These are phyloP conservation scores for Corchorus olitorius DNA, from an alignment of 345 rosid genomes.

Conservation along the genomic window DNA sequence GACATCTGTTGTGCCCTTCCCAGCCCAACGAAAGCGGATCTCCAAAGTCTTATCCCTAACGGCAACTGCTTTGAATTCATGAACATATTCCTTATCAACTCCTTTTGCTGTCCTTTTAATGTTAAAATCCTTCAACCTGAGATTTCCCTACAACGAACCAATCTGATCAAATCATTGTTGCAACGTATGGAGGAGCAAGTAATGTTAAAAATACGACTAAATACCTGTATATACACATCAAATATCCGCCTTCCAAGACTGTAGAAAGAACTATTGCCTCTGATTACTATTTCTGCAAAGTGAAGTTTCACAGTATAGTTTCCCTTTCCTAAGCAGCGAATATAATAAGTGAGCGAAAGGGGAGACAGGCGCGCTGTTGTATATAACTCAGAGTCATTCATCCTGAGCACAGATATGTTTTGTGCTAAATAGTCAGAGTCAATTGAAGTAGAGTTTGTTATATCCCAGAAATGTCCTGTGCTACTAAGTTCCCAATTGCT, in stretches of 20 bases:
- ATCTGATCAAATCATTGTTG: neutral
- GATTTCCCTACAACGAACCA: conserved; percentile 29
- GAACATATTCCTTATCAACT: conserved; percentile 24
- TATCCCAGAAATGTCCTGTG: conserved; percentile 59
- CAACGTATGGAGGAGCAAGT: neutral
- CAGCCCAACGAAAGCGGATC: conserved; percentile 47
- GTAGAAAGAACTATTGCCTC: conserved; percentile 35
- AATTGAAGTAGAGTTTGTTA: neutral
- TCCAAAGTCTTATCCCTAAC: conserved; percentile 32
- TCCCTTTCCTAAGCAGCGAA: conserved; percentile 53
- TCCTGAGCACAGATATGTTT: conserved; percentile 11
- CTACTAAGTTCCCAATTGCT: conserved; percentile 54
- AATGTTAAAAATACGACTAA: neutral
- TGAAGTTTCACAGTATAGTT: conserved; percentile 55
- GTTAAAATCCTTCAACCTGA: conserved; percentile 33
- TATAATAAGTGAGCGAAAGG: conserved; percentile 52
- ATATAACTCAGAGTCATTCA: conserved; percentile 29
- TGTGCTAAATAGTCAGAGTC: neutral
- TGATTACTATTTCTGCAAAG: conserved; percentile 54
- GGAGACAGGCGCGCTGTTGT: conserved; percentile 51
- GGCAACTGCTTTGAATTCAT: conserved; percentile 7
- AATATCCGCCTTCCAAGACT: conserved; percentile 52
- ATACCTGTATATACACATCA: conserved; percentile 57
- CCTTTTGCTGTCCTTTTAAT: conserved; percentile 33
- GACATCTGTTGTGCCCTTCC: conserved; percentile 44